A percentile compares a stretch with the other conserved stretches of the same genome.
phyloP scores from a whole-genome alignment of 331 rosid species.

The Ulmus americana region DNA sequence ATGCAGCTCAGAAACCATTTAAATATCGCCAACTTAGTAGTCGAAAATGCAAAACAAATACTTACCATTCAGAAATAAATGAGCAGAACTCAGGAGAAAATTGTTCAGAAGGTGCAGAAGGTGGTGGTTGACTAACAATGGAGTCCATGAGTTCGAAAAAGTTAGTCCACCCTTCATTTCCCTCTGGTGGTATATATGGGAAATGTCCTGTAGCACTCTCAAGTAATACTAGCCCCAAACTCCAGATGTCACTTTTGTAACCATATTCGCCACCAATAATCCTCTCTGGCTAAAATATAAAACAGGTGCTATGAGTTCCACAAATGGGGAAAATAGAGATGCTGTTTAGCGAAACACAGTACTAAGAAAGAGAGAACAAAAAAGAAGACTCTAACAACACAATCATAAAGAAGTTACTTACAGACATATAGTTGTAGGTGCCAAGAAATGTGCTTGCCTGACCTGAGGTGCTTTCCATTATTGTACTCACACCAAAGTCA shows the following conservation, averaged over 20 bases:
- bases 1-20: slow-evolving; percentile 3
- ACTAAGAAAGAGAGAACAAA: slow-evolving; percentile 5
- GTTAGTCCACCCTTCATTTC: slow-evolving; percentile 57
- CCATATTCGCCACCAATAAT: slow-evolving; percentile 66
- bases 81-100: slow-evolving; percentile 85
- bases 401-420: slow-evolving; percentile 40
- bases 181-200: slow-evolving; percentile 81
- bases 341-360: background rate
- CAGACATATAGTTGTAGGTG: slow-evolving; percentile 91
- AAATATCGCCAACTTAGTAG: slow-evolving; percentile 9
- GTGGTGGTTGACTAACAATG: slow-evolving; percentile 70
- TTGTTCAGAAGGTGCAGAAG: slow-evolving; percentile 66
- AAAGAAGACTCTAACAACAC: slow-evolving; percentile 9
- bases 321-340: background rate
- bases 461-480: slow-evolving; percentile 79
- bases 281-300: slow-evolving; percentile 84
- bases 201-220: slow-evolving; percentile 89
- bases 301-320: slow-evolving; percentile 19
- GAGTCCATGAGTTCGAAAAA: slow-evolving; percentile 76
- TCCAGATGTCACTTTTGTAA: slow-evolving; percentile 95
- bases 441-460: slow-evolving; percentile 91
- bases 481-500: slow-evolving; percentile 97
- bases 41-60: slow-evolving; percentile 16
- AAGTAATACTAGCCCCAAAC: slow-evolving; percentile 81
- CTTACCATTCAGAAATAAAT: slow-evolving; percentile 85